Conservation (phyloP, 352 stramenopile genomes). For the Globisporangium heterothallicum region DNA sequence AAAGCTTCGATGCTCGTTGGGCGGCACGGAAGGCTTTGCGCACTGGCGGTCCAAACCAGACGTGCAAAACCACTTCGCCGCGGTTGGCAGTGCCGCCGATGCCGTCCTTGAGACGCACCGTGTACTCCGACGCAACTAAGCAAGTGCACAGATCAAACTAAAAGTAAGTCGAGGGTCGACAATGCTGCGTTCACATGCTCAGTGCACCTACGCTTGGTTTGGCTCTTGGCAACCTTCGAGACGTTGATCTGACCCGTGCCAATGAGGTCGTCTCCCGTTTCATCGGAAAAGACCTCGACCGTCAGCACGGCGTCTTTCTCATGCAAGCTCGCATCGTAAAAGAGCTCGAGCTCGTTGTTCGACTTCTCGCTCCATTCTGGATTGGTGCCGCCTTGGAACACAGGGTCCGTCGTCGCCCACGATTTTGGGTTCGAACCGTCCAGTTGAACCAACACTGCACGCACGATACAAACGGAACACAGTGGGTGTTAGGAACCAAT, state of each 20-base stretch:
- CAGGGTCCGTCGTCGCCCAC: conserved; percentile 60
- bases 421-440: conserved; percentile 57
- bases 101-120: conserved; percentile 46
- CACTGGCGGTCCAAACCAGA: conserved; percentile 79
- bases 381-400: conserved; percentile 48
- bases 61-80: conserved; percentile 47
- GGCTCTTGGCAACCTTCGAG: conserved; percentile 30
- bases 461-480: not conserved
- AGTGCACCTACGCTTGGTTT: conserved; percentile 19
- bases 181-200: not conserved
- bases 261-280: conserved; percentile 68
- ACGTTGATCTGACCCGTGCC: conserved; percentile 62
- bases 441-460: conserved; percentile 58
- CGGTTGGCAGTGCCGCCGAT: conserved; percentile 30
- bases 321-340: conserved; percentile 54
- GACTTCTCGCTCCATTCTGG: conserved; percentile 60
- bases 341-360: conserved; percentile 83
- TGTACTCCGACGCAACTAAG: conserved; percentile 28
- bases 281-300: conserved; percentile 68
- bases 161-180: not conserved
- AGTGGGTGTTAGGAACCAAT: not conserved
- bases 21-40: conserved; percentile 76
- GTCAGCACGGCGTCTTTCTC: conserved; percentile 46
- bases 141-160: not conserved
- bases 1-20: conserved; percentile 57